These are phyloP conservation scores for Calonectria pteridis DNA, from an alignment of 2,329 filamentous ascomycete species.

Conservation along the genomic window DNA sequence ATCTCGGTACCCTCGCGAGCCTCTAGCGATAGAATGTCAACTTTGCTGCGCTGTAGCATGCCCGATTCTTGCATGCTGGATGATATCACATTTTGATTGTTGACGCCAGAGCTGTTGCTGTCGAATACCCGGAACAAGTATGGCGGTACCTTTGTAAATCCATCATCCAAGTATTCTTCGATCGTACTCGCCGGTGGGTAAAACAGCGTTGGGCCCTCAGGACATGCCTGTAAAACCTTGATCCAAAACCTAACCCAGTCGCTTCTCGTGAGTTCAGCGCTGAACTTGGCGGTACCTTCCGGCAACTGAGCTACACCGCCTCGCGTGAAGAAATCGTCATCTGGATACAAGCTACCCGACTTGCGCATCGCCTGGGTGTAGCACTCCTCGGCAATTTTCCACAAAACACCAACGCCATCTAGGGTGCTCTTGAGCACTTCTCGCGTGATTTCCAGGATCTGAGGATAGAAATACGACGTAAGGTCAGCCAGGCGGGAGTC, in stretches of 20 bases:
- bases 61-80: conserved; percentile 3
- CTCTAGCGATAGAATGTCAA: neutral
- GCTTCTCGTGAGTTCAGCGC: neutral
- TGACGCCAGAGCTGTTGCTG: neutral
- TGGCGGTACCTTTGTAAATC: neutral
- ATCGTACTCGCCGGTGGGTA: neutral
- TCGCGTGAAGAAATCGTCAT: neutral
- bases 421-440: neutral
- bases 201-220: conserved; percentile 11
- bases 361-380: neutral
- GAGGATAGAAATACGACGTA: neutral
- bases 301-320: neutral
- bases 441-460: neutral
- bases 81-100: neutral
- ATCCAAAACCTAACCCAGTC: conserved; percentile 1
- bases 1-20: neutral
- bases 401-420: neutral
- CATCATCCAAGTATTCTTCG: neutral
- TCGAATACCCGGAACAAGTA: conserved; percentile 15
- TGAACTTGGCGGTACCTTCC: neutral
- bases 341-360: neutral
- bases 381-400: conserved; percentile 10
- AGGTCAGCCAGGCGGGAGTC: neutral
- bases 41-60: neutral
- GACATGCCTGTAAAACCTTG: neutral